phyloP scores from a whole-genome alignment of 1,139 yeast species.

The Meyerozyma elateridarum region DNA sequence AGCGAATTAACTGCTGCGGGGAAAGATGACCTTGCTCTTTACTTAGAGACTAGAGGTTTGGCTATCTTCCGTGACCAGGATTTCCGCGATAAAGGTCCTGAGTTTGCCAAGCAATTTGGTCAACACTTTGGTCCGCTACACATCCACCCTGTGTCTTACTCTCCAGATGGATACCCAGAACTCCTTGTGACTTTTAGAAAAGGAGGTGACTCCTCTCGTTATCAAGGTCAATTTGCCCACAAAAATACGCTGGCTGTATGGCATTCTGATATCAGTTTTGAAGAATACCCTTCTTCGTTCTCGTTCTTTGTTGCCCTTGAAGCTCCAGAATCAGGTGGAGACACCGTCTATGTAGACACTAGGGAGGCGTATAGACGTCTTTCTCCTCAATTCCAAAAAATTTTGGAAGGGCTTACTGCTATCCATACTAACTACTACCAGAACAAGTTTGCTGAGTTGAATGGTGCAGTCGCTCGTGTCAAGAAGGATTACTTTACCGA shows the following conservation, averaged over 20 bases:
- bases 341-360: slow-evolving; percentile 29
- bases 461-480: slow-evolving; percentile 15
- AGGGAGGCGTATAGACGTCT: slow-evolving; percentile 30
- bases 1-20: slow-evolving; percentile 27
- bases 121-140: slow-evolving; percentile 30
- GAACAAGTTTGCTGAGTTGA: slow-evolving; percentile 14
- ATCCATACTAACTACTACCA: slow-evolving; percentile 24
- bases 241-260: slow-evolving; percentile 17
- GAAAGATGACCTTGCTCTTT: slow-evolving; percentile 30
- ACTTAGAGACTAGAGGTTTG: slow-evolving; percentile 28
- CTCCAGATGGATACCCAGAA: slow-evolving; percentile 25
- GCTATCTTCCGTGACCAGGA: slow-evolving; percentile 30
- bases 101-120: slow-evolving; percentile 25
- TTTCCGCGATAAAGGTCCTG: slow-evolving; percentile 27
- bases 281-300: slow-evolving; percentile 27
- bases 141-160: slow-evolving; percentile 26
- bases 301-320: slow-evolving; percentile 29
- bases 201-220: slow-evolving; percentile 22
- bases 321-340: slow-evolving; percentile 30
- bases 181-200: slow-evolving; percentile 27
- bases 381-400: slow-evolving; percentile 24
- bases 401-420: slow-evolving; percentile 25
- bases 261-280: slow-evolving; percentile 32
- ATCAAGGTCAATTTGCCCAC: slow-evolving; percentile 18
- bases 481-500: slow-evolving; percentile 22